Conservation (phyloP, 1,284 basidiomycete species). For the Microbotryum intermedium region DNA sequence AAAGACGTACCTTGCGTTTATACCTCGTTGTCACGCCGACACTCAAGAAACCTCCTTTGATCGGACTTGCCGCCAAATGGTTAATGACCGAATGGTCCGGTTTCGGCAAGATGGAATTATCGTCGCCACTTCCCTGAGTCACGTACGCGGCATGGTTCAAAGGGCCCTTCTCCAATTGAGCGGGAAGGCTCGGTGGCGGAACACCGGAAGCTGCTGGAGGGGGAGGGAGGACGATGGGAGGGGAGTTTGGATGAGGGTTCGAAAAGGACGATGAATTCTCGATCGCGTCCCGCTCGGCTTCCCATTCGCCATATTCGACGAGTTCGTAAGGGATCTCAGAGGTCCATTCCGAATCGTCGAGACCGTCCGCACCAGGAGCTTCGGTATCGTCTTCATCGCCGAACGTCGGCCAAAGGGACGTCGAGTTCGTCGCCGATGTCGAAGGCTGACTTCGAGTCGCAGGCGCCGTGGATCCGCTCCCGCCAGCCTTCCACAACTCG, state of each 20-base stretch:
- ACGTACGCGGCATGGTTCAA: constrained; percentile 52
- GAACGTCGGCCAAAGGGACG: not conserved
- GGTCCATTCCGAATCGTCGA: constrained; percentile 35
- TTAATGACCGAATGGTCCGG: constrained; percentile 92
- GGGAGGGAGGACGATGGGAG: constrained; percentile 12
- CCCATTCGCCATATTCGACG: constrained; percentile 33
- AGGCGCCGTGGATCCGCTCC: not conserved
- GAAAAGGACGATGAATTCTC: constrained; percentile 24
- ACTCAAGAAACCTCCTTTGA: constrained; percentile 85
- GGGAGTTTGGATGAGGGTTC: constrained; percentile 6
- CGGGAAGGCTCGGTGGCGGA: constrained; percentile 71
- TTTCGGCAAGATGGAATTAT: constrained; percentile 84
- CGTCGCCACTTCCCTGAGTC: constrained; percentile 54
- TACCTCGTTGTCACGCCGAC: constrained; percentile 91
- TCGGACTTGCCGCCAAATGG: constrained; percentile 91
- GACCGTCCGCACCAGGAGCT: constrained; percentile 1
- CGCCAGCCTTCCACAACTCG: not conserved
- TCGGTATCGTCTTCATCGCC: constrained; percentile 6
- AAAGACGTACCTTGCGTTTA: constrained; percentile 65
- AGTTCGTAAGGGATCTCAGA: constrained; percentile 39
- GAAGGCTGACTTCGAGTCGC: not conserved
- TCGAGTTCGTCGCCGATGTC: not conserved
- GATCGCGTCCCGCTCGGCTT: constrained; percentile 30
- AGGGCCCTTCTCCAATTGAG: constrained; percentile 89
- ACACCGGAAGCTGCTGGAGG: constrained; percentile 37